Evolutionary conservation across 2,329 filamentous ascomycete genomes (phyloP).

Genomic region (Xylaria arbuscula): DNA sequence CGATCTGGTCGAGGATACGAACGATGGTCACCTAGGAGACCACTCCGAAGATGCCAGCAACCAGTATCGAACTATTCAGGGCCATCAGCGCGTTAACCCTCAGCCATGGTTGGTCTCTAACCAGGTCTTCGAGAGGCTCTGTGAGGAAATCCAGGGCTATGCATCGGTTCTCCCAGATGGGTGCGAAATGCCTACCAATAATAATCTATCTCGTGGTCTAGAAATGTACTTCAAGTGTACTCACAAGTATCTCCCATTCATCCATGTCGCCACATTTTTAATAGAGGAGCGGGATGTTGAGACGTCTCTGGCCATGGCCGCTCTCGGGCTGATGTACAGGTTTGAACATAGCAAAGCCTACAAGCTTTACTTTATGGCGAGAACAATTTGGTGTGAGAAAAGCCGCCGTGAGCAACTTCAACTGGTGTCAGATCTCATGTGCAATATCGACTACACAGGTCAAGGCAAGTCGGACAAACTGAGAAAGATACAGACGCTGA

Average conservation of each 20-base stretch:
- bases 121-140: slow-evolving; percentile 31
- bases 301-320: slow-evolving; percentile 62
- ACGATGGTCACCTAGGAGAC: neutral
- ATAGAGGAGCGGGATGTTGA: slow-evolving; percentile 58
- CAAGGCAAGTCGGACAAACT: slow-evolving; percentile 34
- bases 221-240: slow-evolving; percentile 63
- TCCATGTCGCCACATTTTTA: slow-evolving; percentile 61
- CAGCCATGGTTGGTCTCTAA: slow-evolving; percentile 39
- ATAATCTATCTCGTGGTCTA: slow-evolving; percentile 60
- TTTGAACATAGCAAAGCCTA: slow-evolving; percentile 64
- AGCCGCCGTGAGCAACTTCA: slow-evolving; percentile 62
- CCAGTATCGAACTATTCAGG: neutral
- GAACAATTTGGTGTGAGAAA: slow-evolving; percentile 63
- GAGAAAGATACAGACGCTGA: slow-evolving; percentile 54
- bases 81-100: neutral
- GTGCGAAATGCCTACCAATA: slow-evolving; percentile 60
- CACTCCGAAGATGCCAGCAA: neutral
- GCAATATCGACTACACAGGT: neutral
- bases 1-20: slow-evolving; percentile 22
- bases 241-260: slow-evolving; percentile 63
- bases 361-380: slow-evolving; percentile 67
- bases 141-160: slow-evolving; percentile 28
- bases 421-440: slow-evolving; percentile 44
- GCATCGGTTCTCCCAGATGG: slow-evolving; percentile 56
- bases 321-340: slow-evolving; percentile 60